Conservation (phyloP, 192 early-diverging fungal genomes). For the Lobosporangium transversale region DNA sequence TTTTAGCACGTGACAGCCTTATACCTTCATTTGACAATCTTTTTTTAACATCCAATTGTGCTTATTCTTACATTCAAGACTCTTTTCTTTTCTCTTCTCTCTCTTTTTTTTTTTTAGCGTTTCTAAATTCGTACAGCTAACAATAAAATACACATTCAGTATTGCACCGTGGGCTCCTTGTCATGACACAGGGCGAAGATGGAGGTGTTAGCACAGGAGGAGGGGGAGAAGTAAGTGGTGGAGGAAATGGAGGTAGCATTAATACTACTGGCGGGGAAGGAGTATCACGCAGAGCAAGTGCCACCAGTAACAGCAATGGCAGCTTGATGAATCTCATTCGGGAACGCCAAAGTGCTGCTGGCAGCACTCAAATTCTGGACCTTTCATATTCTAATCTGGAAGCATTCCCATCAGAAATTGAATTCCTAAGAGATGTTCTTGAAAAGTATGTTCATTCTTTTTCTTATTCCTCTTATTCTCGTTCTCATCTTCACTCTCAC, state of each 20-base stretch:
- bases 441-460: constrained; percentile 39
- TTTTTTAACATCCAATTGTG: no score
- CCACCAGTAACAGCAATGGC: neutral
- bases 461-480: neutral
- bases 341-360: constrained; percentile 37
- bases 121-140: neutral
- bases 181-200: constrained; percentile 43
- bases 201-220: no score
- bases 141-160: neutral
- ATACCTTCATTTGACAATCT: no score
- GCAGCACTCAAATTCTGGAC: constrained; percentile 51
- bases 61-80: no score
- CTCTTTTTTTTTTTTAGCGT: neutral
- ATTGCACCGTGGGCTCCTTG: neutral
- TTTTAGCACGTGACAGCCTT: no score
- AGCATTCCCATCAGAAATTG: constrained; percentile 42
- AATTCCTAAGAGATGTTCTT: constrained; percentile 40
- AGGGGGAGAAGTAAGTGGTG: neutral
- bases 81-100: neutral
- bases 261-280: neutral
- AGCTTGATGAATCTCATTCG: constrained; percentile 27
- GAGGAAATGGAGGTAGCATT: constrained; percentile 8
- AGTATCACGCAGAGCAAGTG: constrained; percentile 2
- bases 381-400: constrained; percentile 40
- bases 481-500: neutral